phyloP scores from a whole-genome alignment of 1,284 basidiomycete genomes.

The Polyporus tsugae region DNA sequence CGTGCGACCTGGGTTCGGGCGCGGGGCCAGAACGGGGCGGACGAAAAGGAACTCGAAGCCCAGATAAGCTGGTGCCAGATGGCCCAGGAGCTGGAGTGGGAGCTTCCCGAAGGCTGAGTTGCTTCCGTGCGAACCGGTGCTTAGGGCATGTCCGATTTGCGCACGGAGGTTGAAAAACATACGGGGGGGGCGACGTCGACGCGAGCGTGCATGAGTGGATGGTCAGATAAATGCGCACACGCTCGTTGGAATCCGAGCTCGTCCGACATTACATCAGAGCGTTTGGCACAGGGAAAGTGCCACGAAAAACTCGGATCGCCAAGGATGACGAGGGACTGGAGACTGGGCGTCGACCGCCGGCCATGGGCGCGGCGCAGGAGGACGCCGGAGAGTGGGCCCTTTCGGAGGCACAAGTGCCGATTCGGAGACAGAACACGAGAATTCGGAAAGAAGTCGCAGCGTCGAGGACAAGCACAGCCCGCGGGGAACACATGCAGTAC shows the following conservation, averaged over 20 bases:
- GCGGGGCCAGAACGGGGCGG: neutral
- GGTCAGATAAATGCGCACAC: constrained; percentile 4
- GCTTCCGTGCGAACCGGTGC: constrained; percentile 27
- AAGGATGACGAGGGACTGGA: constrained; percentile 5
- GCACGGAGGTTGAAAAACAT: constrained; percentile 22
- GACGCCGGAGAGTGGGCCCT: neutral
- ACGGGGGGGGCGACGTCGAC: too few relatives aligned
- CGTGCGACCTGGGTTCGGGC: too few relatives aligned
- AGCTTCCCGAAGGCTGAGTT: neutral
- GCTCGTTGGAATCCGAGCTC: neutral
- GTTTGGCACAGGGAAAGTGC: neutral
- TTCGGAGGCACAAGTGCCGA: constrained; percentile 5
- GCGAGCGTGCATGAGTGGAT: neutral
- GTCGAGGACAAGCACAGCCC: constrained; percentile 26
- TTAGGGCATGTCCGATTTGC: constrained; percentile 28
- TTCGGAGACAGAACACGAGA: neutral
- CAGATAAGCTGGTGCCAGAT: constrained; percentile 25
- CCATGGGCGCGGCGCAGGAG: constrained; percentile 5
- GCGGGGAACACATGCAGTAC: neutral
- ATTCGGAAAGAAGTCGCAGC: neutral
- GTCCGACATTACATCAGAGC: neutral
- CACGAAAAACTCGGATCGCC: constrained; percentile 13
- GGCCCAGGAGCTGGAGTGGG: neutral
- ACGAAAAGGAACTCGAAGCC: neutral
- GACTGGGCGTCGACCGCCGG: constrained; percentile 7